A percentile compares a stretch with the other conserved stretches of the same genome.
phyloP scores from a whole-genome alignment of 1,284 basidiomycete genomes.

The Moniliella sp. region DNA sequence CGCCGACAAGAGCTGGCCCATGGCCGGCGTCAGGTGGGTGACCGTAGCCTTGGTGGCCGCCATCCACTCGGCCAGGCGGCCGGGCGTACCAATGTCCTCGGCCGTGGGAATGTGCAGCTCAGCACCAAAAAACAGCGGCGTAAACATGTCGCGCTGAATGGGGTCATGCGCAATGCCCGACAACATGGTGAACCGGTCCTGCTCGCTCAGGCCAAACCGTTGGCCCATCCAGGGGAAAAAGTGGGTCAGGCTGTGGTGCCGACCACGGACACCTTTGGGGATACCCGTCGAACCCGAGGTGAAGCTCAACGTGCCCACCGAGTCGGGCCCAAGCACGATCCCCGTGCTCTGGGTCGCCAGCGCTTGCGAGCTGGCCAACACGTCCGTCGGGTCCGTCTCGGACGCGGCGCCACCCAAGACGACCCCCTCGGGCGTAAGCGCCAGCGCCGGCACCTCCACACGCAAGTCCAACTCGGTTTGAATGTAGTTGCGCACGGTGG shows the following conservation, averaged over 20 bases:
- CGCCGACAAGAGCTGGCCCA: conserved; percentile 93
- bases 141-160: conserved; percentile 97
- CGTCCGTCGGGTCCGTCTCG: conserved; percentile 28
- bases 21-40: conserved; percentile 78
- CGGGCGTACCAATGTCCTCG: conserved; percentile 91
- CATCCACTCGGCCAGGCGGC: conserved; percentile 96
- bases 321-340: conserved; percentile 74
- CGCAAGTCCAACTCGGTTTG: conserved; percentile 56
- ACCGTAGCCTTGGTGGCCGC: conserved; percentile 54
- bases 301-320: conserved; percentile 79
- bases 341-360: conserved; percentile 42
- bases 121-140: conserved; percentile 89
- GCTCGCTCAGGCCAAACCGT: conserved; percentile 53
- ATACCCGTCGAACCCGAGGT: conserved; percentile 94
- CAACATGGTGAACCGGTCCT: conserved; percentile 87
- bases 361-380: conserved; percentile 40
- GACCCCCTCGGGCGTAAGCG: conserved; percentile 43
- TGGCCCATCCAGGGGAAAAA: conserved; percentile 99
- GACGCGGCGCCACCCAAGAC: conserved; percentile 46
- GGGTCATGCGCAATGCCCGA: conserved; percentile 98
- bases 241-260: conserved; percentile 88
- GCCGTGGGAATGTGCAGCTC: conserved; percentile 84
- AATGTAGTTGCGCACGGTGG: conserved; percentile 67
- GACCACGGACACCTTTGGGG: conserved; percentile 83
- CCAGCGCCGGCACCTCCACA: conserved; percentile 76